Evolutionary conservation across 306 rosid genomes (phyloP).

Genomic region (Citrullus mucosospermus): DNA sequence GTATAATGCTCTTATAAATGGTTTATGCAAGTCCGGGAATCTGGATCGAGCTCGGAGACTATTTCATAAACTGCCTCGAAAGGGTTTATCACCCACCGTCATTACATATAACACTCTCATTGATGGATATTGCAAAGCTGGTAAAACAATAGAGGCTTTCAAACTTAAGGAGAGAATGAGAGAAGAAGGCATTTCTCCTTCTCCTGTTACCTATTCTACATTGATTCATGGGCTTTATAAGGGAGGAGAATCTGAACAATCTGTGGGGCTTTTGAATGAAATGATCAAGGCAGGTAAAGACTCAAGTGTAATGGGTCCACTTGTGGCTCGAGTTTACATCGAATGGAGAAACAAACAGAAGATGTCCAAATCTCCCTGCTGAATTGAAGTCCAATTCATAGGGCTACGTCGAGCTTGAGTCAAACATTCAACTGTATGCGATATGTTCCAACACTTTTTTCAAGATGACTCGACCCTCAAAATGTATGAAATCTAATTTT

Average conservation of each 20-base stretch:
- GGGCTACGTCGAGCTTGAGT: background rate
- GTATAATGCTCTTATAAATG: constrained; percentile 70
- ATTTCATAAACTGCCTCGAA: constrained; percentile 46
- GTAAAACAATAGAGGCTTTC: constrained; percentile 50
- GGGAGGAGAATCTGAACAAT: constrained; percentile 18
- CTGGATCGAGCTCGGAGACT: constrained; percentile 59
- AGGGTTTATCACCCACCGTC: constrained; percentile 62
- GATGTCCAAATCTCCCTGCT: background rate
- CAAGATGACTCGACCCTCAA: background rate
- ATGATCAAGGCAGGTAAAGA: constrained; percentile 17
- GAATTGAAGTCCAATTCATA: background rate
- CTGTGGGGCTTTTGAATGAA: constrained; percentile 19
- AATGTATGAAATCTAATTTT: too few relatives aligned
- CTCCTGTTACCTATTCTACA: constrained; percentile 19
- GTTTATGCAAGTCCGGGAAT: constrained; percentile 62
- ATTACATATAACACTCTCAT: constrained; percentile 63
- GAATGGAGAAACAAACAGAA: constrained; percentile 6
- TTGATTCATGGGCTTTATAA: constrained; percentile 25
- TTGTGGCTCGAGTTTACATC: constrained; percentile 4
- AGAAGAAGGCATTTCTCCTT: constrained; percentile 41
- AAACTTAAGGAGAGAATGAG: constrained; percentile 51
- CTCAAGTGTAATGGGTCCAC: constrained; percentile 8
- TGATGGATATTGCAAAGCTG: constrained; percentile 39
- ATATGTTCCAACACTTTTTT: background rate
- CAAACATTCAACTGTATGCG: background rate